Conservation (phyloP, 441 rosid species). For the Adansonia rubrostipa region DNA sequence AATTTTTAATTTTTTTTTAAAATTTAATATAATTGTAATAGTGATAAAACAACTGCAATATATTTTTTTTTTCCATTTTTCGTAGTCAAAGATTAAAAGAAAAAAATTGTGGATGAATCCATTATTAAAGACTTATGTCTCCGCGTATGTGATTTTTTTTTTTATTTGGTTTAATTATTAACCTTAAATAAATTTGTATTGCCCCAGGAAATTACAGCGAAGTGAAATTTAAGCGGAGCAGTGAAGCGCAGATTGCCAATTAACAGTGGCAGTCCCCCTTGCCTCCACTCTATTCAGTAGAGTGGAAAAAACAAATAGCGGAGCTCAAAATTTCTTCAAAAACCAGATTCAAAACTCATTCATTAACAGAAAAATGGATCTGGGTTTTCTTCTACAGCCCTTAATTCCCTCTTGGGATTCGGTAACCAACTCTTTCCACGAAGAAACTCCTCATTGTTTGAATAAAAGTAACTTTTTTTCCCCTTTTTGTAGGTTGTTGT, state of each 20-base stretch:
- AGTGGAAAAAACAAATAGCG: neutral
- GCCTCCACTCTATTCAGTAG: neutral
- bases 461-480: neutral
- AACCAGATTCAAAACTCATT: conserved; percentile 6
- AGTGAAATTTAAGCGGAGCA: neutral
- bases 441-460: conserved; percentile 13
- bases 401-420: conserved; percentile 70
- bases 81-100: too few species aligned
- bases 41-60: too few species aligned
- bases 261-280: neutral
- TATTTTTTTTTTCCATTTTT: too few species aligned
- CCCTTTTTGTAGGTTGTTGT: conserved; percentile 44
- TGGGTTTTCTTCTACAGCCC: conserved; percentile 45
- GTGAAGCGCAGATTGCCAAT: neutral
- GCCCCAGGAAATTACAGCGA: neutral
- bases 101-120: too few species aligned
- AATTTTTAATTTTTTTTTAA: too few species aligned
- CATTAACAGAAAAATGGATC: conserved; percentile 55
- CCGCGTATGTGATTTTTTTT: too few species aligned
- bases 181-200: too few species aligned
- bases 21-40: too few species aligned
- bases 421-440: conserved; percentile 43
- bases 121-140: too few species aligned
- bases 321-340: neutral
- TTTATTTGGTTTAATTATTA: too few species aligned